These are phyloP conservation scores for Niebla homalea DNA, from an alignment of 495 filamentous ascomycete genomes.

Conservation along the genomic window DNA sequence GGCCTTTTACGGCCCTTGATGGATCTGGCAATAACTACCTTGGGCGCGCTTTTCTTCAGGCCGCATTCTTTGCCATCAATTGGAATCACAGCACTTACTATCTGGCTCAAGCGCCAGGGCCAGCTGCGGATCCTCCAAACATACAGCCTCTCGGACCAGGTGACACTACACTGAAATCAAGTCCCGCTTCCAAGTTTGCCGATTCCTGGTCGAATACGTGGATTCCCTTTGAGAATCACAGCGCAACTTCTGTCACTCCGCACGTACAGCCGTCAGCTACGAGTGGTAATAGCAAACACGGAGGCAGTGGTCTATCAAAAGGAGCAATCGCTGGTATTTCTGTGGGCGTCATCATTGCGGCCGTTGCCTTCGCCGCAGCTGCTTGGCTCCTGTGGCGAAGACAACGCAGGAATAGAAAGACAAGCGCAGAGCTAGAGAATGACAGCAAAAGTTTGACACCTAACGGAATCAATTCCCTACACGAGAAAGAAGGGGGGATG, in stretches of 20 bases:
- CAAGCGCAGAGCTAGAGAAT: background rate
- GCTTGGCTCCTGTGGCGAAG: background rate
- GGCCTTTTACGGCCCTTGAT: conserved; percentile 15
- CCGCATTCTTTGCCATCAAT: conserved; percentile 41
- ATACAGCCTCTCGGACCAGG: conserved; percentile 9
- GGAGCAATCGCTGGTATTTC: conserved; percentile 21
- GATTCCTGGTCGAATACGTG: conserved; percentile 27
- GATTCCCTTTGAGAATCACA: conserved; percentile 14
- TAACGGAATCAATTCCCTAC: no score
- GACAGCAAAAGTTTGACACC: background rate
- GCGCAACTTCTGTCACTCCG: conserved; percentile 1
- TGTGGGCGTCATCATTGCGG: conserved; percentile 3
- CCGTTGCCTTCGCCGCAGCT: background rate
- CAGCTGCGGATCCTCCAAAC: conserved; percentile 12
- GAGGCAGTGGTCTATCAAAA: conserved; percentile 8
- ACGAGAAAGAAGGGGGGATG: no score
- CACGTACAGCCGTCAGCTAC: background rate
- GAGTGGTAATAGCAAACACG: background rate
- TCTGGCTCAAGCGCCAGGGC: conserved; percentile 38
- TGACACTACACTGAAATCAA: conserved; percentile 15
- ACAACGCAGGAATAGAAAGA: background rate
- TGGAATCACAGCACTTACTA: conserved; percentile 33
- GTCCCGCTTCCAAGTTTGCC: conserved; percentile 19
- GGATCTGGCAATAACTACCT: conserved; percentile 22
- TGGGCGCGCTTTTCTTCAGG: conserved; percentile 44